Conservation (phyloP, 129 eudicot species). For the Flaveria ramosissima region DNA sequence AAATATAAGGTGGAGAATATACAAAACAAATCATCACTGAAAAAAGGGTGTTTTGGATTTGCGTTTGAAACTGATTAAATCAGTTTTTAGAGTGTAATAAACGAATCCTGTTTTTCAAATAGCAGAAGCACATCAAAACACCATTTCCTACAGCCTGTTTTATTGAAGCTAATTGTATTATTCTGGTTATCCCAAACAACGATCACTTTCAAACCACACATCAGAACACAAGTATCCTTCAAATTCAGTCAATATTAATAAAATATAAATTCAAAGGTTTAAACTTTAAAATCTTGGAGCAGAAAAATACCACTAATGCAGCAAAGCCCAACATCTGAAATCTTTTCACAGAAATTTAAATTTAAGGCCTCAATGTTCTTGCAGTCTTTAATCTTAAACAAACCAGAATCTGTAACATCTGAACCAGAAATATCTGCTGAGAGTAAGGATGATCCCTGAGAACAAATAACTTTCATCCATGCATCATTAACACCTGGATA, state of each 20-base stretch:
- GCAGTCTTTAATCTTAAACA: slow-evolving; percentile 59
- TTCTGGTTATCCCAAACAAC: background rate
- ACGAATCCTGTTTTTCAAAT: background rate
- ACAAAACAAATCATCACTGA: background rate
- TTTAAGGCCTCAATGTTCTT: slow-evolving; percentile 57
- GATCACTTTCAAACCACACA: background rate
- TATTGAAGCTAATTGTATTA: background rate
- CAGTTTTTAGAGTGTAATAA: background rate
- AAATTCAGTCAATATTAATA: slow-evolving; percentile 3
- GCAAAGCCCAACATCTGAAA: slow-evolving; percentile 60
- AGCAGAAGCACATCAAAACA: background rate
- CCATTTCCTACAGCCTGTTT: background rate
- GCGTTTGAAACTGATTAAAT: background rate
- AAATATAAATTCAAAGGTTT: background rate
- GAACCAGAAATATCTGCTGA: slow-evolving; percentile 87
- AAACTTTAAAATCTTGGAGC: background rate
- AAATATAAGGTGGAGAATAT: background rate
- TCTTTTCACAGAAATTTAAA: slow-evolving; percentile 73
- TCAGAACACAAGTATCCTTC: background rate
- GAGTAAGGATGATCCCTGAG: slow-evolving; percentile 84
- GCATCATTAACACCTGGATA: slow-evolving; percentile 75
- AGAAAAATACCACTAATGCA: slow-evolving; percentile 47
- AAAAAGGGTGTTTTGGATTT: background rate
- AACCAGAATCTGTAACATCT: slow-evolving; percentile 78
- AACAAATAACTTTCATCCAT: slow-evolving; percentile 80